Evolutionary conservation across 768 basidiomycete species (phyloP).

Genomic region (Termitomyces bulborhizus): DNA sequence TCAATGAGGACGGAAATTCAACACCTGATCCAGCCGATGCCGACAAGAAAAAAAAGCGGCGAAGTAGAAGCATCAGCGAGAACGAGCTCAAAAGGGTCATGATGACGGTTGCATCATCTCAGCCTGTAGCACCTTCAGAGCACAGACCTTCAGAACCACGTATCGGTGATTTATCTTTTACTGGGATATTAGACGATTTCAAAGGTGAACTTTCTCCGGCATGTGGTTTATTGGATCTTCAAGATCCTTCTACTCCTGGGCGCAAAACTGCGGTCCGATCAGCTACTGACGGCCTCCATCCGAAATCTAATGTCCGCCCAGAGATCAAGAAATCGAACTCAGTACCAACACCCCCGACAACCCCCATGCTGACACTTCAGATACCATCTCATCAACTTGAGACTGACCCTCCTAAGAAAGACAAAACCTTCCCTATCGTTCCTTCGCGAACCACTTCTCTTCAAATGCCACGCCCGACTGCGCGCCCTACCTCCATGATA

Average conservation of each 20-base stretch:
- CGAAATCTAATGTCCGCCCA: conserved; percentile 17
- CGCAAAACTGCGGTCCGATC: conserved; percentile 34
- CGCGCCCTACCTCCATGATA: conserved; percentile 15
- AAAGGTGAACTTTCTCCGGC: conserved; percentile 61
- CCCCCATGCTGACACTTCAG: conserved; percentile 25
- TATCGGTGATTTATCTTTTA: conserved; percentile 38
- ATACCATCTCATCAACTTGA: conserved; percentile 20
- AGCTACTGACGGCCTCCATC: conserved; percentile 25
- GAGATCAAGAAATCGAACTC: conserved; percentile 15
- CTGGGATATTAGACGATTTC: conserved; percentile 67
- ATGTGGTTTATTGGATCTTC: conserved; percentile 50
- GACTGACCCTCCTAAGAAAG: conserved; percentile 17
- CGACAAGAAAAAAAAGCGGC: conserved; percentile 38
- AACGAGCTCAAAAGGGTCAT: conserved; percentile 46
- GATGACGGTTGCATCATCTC: conserved; percentile 26
- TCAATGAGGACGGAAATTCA: conserved; percentile 23
- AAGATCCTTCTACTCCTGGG: conserved; percentile 56
- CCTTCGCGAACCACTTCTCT: conserved; percentile 49
- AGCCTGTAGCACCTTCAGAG: conserved; percentile 28
- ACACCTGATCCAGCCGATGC: conserved; percentile 13
- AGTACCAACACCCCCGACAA: conserved; percentile 10
- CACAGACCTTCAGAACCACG: conserved; percentile 10
- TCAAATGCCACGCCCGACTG: conserved; percentile 28
- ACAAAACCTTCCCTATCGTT: conserved; percentile 27
- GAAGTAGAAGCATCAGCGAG: conserved; percentile 73